Conservation (phyloP, 148 eudicot species). For the Rhododendron williamsianum region DNA sequence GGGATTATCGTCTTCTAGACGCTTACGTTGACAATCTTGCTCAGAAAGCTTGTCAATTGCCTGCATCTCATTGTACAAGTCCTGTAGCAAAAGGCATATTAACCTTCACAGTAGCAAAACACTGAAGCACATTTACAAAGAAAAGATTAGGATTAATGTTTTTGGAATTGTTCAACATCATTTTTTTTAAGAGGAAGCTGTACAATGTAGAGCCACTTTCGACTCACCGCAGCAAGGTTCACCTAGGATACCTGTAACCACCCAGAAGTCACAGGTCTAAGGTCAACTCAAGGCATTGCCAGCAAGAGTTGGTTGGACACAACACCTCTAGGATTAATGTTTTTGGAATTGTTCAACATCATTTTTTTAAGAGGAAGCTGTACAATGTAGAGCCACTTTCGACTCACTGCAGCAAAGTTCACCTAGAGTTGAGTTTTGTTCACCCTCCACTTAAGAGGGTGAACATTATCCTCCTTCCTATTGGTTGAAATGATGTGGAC, state of each 20-base stretch:
- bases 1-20: slow-evolving; percentile 34
- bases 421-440: background rate
- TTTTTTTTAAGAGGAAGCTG: background rate
- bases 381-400: background rate
- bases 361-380: background rate
- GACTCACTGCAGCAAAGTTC: background rate
- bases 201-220: background rate
- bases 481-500: too few relatives aligned
- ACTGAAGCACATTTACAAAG: background rate
- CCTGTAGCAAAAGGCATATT: slow-evolving; percentile 27
- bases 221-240: background rate
- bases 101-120: background rate
- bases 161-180: background rate
- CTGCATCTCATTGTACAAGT: slow-evolving; percentile 50
- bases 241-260: background rate
- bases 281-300: background rate
- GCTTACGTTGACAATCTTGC: slow-evolving; percentile 40
- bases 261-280: background rate
- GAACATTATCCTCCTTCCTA: too few relatives aligned
- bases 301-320: background rate
- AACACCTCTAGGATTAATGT: background rate
- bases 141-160: background rate
- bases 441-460: too few relatives aligned
- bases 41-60: slow-evolving; percentile 38
- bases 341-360: background rate